Conservation (phyloP, 129 eudicot species). For the Pittosporum tobira region DNA sequence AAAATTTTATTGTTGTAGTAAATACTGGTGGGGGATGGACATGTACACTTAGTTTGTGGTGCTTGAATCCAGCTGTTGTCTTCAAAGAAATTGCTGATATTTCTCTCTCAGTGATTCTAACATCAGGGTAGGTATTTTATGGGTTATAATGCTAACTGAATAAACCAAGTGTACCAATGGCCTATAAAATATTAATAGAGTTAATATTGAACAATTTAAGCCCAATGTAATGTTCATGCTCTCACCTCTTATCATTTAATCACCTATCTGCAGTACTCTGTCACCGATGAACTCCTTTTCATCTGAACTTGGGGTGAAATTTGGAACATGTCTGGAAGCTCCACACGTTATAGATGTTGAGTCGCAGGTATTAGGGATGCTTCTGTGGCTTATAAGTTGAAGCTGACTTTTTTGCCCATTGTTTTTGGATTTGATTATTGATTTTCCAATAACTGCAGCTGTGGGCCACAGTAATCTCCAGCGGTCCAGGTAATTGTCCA, state of each 20-base stretch:
- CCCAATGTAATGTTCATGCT: not conserved
- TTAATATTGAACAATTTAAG: not conserved
- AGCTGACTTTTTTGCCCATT: slow-evolving; percentile 6
- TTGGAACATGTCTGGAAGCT: slow-evolving; percentile 82
- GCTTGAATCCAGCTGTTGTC: slow-evolving; percentile 94
- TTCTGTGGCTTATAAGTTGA: not conserved
- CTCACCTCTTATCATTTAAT: not conserved
- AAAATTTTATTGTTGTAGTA: too few species aligned
- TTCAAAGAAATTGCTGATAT: slow-evolving; percentile 66
- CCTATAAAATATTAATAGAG: not conserved
- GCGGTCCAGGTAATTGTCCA: slow-evolving; percentile 64
- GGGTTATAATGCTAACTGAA: slow-evolving; percentile 1
- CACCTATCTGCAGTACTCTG: slow-evolving; percentile 49
- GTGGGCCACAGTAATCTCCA: slow-evolving; percentile 71
- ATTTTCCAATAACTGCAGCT: slow-evolving; percentile 34
- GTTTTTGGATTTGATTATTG: slow-evolving; percentile 8
- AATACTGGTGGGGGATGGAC: slow-evolving; percentile 42
- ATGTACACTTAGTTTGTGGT: slow-evolving; percentile 69
- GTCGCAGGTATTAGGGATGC: slow-evolving; percentile 45
- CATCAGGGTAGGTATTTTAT: slow-evolving; percentile 80
- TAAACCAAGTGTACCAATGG: not conserved
- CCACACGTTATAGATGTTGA: slow-evolving; percentile 86
- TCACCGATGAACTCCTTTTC: slow-evolving; percentile 86
- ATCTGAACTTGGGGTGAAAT: slow-evolving; percentile 91
- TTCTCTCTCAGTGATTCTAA: slow-evolving; percentile 77